Evolutionary conservation across 768 basidiomycete genomes (phyloP), one percentile per base, ranked within the genome.

Genomic region (Gyrodon lividus): DNA sequence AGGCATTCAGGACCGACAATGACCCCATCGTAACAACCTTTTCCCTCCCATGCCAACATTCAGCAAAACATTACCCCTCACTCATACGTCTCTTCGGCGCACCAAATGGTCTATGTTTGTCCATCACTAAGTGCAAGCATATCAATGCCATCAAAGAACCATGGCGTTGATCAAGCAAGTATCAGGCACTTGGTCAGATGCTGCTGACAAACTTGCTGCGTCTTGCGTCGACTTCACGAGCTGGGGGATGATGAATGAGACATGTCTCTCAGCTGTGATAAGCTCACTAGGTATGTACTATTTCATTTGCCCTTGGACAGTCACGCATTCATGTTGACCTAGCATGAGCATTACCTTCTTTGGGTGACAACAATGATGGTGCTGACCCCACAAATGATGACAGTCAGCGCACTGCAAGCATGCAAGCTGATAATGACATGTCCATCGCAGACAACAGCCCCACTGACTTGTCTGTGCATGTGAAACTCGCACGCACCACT

Each of bases 81-180:
- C 43, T 57, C 4, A 69, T 70, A 26, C 37, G 28, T 8, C 28
- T 55, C 8, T 72, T 70, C 51, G 65, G 66, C 13, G 58, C 65
- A 9, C 71, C 65, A 4, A 70, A 70, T 46, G 69, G 72, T 2
- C 61, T 72, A 2, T 70, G 72, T 47, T 67, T 63, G 0, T 72
- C 69, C 8, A 72, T 72, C n/a, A 72, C 69, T 0, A 69, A 73
- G 30, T 65, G 63, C 2, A 66, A 66, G 42, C 70, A 69, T 40
- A 70, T 70, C 48, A 65, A 66, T 28, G 69, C 68, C 10, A 65
- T 73, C 12, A 72, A 72, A 45, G 33, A 68, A 34, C 71, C 69
- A 3, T 74, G 61, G 55, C 60, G 61, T 0, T 55, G 57, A 4
- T 71, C 70, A 1, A 71, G 59, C 46, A 34, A 24, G 33, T 42